phyloP scores from a whole-genome alignment of 108 stramenopile species.

The Cyclotella distinguenda region DNA sequence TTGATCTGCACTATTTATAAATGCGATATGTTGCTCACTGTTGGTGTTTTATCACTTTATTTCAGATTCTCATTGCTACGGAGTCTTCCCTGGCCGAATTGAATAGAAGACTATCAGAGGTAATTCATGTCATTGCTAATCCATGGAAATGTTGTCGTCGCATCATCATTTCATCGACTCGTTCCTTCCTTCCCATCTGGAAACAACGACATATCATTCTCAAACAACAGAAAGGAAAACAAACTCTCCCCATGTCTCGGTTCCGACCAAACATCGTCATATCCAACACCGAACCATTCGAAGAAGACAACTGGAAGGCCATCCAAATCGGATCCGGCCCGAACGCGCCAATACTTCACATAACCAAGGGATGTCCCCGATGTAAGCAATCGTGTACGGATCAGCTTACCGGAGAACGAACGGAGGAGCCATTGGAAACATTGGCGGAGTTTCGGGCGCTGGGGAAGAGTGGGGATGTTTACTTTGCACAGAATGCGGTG shows the following conservation, averaged over 20 bases:
- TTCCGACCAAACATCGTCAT: slow-evolving; percentile 88
- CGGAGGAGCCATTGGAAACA: slow-evolving; percentile 67
- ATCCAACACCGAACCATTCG: slow-evolving; percentile 63
- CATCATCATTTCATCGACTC: neutral
- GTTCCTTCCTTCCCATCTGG: neutral
- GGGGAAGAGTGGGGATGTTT: slow-evolving; percentile 56
- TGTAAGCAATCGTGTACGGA: slow-evolving; percentile 88
- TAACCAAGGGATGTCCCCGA: slow-evolving; percentile 83
- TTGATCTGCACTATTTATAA: neutral
- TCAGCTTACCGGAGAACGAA: slow-evolving; percentile 68
- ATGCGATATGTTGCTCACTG: neutral
- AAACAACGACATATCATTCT: neutral
- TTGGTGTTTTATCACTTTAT: neutral
- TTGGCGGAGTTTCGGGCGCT: slow-evolving; percentile 71
- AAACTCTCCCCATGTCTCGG: slow-evolving; percentile 65
- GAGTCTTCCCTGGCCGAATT: slow-evolving; percentile 71
- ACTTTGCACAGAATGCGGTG: slow-evolving; percentile 84
- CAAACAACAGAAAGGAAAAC: slow-evolving; percentile 47
- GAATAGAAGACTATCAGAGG: slow-evolving; percentile 53
- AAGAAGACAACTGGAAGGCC: slow-evolving; percentile 86
- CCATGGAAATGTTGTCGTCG: neutral
- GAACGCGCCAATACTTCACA: slow-evolving; percentile 52
- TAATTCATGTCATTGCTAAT: neutral
- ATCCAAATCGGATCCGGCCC: slow-evolving; percentile 64
- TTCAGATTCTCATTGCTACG: slow-evolving; percentile 62